A percentile compares a stretch with the other conserved stretches of the same genome.
Evolutionary conservation across 805 yeast genomes (phyloP).

Genomic region (Teunomyces kruisii): DNA sequence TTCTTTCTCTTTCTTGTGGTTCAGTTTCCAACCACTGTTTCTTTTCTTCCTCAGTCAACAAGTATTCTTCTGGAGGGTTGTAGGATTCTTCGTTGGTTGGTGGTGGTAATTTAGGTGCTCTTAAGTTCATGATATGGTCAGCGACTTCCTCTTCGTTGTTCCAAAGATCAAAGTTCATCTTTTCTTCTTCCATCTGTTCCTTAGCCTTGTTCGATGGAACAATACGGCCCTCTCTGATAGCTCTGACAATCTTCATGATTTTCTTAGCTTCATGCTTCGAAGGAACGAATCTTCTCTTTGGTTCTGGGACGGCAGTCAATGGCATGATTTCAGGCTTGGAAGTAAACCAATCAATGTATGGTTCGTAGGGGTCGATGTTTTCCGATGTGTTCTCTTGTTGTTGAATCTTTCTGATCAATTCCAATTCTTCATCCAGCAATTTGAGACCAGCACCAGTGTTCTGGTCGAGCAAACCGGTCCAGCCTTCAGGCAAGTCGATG

Average conservation of each 20-base stretch:
- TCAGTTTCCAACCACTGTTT: conserved; percentile 68
- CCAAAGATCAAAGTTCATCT: conserved; percentile 80
- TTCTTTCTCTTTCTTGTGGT: conserved; percentile 74
- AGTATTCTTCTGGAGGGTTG: conserved; percentile 96
- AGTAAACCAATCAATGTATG: conserved; percentile 94
- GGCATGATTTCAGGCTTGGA: conserved; percentile 86
- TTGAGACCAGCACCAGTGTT: conserved; percentile 84
- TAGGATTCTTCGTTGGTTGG: conserved; percentile 96
- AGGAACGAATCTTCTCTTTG: conserved; percentile 94
- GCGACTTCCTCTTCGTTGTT: conserved; percentile 50
- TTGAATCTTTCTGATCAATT: conserved; percentile 82
- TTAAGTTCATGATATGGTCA: conserved; percentile 85
- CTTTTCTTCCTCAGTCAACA: conserved; percentile 75
- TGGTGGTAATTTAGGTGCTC: conserved; percentile 95
- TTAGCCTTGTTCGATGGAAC: conserved; percentile 66
- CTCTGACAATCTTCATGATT: conserved; percentile 93
- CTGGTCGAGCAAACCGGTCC: conserved; percentile 95
- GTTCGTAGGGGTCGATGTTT: conserved; percentile 82
- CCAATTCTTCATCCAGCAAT: conserved; percentile 82
- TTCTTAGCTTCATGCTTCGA: conserved; percentile 96
- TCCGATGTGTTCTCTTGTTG: conserved; percentile 82
- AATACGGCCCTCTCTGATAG: conserved; percentile 94
- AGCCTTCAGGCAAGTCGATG: conserved; percentile 95
- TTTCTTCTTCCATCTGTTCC: conserved; percentile 52
- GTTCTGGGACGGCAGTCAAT: conserved; percentile 90